phyloP scores from a whole-genome alignment of 306 rosid genomes.

The Arachis stenosperma region DNA sequence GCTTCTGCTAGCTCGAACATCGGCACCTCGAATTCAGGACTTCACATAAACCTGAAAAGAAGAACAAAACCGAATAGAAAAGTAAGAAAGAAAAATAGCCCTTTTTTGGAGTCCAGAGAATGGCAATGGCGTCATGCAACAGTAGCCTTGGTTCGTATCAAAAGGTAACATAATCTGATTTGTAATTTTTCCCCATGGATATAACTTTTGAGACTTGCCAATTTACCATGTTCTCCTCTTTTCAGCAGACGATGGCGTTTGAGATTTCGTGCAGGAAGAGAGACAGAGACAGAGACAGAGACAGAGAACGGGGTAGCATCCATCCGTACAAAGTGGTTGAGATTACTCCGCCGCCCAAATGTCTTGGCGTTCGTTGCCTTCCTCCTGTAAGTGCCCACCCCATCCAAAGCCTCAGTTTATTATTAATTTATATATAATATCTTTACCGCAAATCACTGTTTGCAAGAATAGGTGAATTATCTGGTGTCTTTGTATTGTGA shows the following conservation, averaged over 20 bases:
- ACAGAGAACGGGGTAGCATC: slow-evolving; percentile 43
- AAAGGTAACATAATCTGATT: slow-evolving; percentile 39
- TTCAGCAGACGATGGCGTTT: slow-evolving; percentile 47
- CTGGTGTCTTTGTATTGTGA: no score
- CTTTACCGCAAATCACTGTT: no score
- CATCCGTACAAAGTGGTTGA: slow-evolving; percentile 86
- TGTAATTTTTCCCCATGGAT: neutral
- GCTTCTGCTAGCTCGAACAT: slow-evolving; percentile 29
- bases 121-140: slow-evolving; percentile 63
- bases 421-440: no score
- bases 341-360: slow-evolving; percentile 94
- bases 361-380: slow-evolving; percentile 88
- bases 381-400: slow-evolving; percentile 63
- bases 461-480: no score
- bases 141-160: slow-evolving; percentile 44
- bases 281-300: slow-evolving; percentile 56
- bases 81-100: neutral
- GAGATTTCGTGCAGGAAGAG: slow-evolving; percentile 79
- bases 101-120: slow-evolving; percentile 1
- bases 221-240: neutral
- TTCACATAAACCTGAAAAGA: neutral
- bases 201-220: neutral
- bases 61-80: neutral
- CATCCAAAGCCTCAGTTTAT: neutral
- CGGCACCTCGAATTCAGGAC: neutral